Evolutionary conservation across 2,329 filamentous ascomycete species (phyloP).

Genomic region (Neofusicoccum laricinum): DNA sequence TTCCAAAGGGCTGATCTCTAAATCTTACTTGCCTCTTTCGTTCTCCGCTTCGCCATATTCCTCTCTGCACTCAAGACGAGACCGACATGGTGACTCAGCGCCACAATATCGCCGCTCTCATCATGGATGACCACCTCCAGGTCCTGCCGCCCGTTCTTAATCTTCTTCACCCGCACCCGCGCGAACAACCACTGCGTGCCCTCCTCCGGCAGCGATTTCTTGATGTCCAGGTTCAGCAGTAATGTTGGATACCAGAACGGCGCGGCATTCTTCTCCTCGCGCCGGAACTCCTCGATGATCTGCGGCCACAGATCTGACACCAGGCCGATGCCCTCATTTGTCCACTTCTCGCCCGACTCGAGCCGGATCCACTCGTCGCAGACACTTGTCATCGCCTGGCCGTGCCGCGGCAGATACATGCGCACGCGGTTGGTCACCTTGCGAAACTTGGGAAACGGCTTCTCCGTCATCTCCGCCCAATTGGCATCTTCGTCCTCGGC

Average conservation of each 20-base stretch:
- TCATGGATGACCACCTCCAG: constrained; percentile 68
- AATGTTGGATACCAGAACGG: constrained; percentile 74
- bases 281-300: constrained; percentile 53
- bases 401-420: constrained; percentile 51
- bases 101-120: constrained; percentile 61
- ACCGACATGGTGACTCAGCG: constrained; percentile 65
- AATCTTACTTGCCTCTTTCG: constrained; percentile 22
- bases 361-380: constrained; percentile 69
- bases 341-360: constrained; percentile 59
- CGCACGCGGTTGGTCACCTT: constrained; percentile 52
- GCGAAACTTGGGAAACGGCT: constrained; percentile 46
- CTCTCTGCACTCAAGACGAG: constrained; percentile 62
- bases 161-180: constrained; percentile 62
- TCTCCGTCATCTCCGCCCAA: constrained; percentile 45
- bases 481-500: constrained; percentile 43
- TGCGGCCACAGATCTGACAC: constrained; percentile 68
- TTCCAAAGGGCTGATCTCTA: background rate
- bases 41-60: constrained; percentile 56
- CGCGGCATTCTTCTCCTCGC: constrained; percentile 28
- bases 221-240: constrained; percentile 71
- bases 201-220: constrained; percentile 64
- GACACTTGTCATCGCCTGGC: constrained; percentile 38
- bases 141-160: constrained; percentile 72
- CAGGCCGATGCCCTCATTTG: constrained; percentile 61
- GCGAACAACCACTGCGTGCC: constrained; percentile 73